A percentile compares a stretch with the other conserved stretches of the same genome.
phyloP scores from a whole-genome alignment of 768 basidiomycete genomes.

The Epithele typhae region DNA sequence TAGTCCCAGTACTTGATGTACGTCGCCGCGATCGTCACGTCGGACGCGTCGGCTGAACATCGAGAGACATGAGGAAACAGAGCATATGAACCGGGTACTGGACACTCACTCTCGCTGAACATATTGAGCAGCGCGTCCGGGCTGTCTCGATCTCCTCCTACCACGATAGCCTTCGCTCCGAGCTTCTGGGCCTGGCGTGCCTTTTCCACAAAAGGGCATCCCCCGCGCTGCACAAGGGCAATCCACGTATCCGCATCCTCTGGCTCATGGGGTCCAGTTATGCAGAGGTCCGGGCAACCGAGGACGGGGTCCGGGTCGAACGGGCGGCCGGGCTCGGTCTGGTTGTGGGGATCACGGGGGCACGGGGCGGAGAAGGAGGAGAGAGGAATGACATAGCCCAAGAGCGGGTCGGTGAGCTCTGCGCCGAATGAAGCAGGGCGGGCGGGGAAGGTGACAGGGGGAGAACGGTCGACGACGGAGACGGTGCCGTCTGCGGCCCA shows the following conservation, averaged over 20 bases:
- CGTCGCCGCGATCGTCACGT: constrained; percentile 79
- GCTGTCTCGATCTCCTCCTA: constrained; percentile 78
- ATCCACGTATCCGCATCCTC: constrained; percentile 75
- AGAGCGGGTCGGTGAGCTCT: constrained; percentile 51
- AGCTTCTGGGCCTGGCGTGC: constrained; percentile 46
- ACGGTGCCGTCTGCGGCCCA: constrained; percentile 45
- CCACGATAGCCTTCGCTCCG: constrained; percentile 87
- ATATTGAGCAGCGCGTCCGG: constrained; percentile 83
- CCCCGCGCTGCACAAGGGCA: constrained; percentile 84
- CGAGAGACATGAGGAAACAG: constrained; percentile 7
- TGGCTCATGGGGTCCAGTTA: constrained; percentile 50
- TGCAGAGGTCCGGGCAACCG: constrained; percentile 70
- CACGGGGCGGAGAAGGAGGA: constrained; percentile 41
- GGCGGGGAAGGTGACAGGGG: constrained; percentile 65
- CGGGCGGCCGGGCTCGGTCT: constrained; percentile 6
- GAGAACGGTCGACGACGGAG: constrained; percentile 71
- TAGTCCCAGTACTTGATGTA: constrained; percentile 89
- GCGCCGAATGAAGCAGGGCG: constrained; percentile 74
- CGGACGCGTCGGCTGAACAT: constrained; percentile 71
- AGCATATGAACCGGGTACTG: constrained; percentile 4
- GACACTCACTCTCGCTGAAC: constrained; percentile 77
- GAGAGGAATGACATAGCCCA: constrained; percentile 35
- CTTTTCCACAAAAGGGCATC: constrained; percentile 90
- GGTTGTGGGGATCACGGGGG: constrained; percentile 23
- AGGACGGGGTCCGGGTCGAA: constrained; percentile 25